phyloP scores from a whole-genome alignment of 768 basidiomycete species.

The Cystofilobasidium ferigula region DNA sequence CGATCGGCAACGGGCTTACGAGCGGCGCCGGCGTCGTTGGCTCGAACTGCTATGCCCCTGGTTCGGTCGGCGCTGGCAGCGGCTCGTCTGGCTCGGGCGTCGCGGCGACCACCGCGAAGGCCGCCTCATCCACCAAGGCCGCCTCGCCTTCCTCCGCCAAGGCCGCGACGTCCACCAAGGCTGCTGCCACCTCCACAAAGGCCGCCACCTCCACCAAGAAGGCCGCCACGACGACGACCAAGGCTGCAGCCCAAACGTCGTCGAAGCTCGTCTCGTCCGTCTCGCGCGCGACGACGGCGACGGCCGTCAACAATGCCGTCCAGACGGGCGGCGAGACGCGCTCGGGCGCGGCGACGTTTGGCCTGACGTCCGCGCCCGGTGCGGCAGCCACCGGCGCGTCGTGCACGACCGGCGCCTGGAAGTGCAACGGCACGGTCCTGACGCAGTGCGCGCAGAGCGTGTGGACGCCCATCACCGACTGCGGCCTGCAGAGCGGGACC shows the following conservation, averaged over 20 bases:
- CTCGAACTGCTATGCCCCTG: constrained; percentile 23
- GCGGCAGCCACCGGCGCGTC: not conserved
- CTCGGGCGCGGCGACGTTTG: not conserved
- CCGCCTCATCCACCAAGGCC: constrained; percentile 4
- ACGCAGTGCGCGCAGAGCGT: constrained; percentile 11
- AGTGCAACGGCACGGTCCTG: constrained; percentile 17
- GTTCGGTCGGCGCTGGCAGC: constrained; percentile 16
- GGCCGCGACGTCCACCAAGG: not conserved
- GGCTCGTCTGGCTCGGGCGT: constrained; percentile 6
- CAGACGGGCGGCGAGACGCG: not conserved
- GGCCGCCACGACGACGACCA: not conserved
- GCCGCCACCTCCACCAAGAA: not conserved
- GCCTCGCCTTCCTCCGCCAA: not conserved
- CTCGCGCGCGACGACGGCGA: not conserved
- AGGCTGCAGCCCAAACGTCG: not conserved
- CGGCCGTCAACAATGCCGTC: constrained; percentile 4
- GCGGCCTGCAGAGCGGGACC: constrained; percentile 13
- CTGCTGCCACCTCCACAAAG: not conserved
- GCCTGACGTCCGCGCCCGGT: not conserved
- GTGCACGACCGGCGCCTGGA: constrained; percentile 18
- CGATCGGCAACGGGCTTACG: constrained; percentile 21
- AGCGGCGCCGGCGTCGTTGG: constrained; percentile 23
- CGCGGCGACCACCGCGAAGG: not conserved
- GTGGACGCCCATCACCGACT: constrained; percentile 21
- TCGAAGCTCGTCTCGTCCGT: constrained; percentile 3